Base-by-base conservation (phyloP, 306 rosid species). In the Lagenaria siceraria region DNA sequence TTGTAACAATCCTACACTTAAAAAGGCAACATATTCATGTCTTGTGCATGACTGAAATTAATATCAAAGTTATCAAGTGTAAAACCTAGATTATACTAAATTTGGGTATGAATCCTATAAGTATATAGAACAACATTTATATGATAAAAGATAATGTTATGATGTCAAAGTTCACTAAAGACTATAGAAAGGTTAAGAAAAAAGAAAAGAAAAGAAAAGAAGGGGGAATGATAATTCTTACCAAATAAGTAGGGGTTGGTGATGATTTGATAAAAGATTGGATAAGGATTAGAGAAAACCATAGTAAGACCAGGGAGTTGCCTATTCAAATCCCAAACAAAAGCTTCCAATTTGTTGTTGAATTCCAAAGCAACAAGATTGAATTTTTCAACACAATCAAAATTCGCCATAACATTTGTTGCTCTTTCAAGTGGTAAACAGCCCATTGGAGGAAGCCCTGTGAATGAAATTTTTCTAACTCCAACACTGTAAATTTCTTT, bases 401-500 rank as follows among this genome's bases (percentile, higher is more conserved):
- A 60, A 4, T 55, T n/a, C 0, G 25, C 71, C 35, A 80, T 35
- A 21, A 82, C 48, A 64, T 91, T 89, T 25, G 82, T 78, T 46
- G 92, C 78, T 75, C 97, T 89, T 83, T 91, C 97, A 52, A 91
- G 73, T 12, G 97, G 97, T 88, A 91, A 80, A 82, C 97, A 91
- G 48, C 97, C 97, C 92, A 91, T 91, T 3, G 97, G 97, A 78
- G 93, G 93, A 1, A 89, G 73, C 52, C 97, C 97, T 19, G 89
- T 82, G 0, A 91, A 78, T 31, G 93, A 79, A 53, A 91, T 78
- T 74, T 84, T 91, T 52, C 97, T 80, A 17, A 69, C 94, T 31
- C 94, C 97, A 29, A 86, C 88, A 18, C 60, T 53, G 73, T 89
- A 75, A n/a, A 91, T 75, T 80, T 87, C 68, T 77, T 42, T 59